These are phyloP conservation scores for Teratosphaeriaceae sp. DNA, from an alignment of 2,329 filamentous ascomycete genomes.

Conservation along the genomic window DNA sequence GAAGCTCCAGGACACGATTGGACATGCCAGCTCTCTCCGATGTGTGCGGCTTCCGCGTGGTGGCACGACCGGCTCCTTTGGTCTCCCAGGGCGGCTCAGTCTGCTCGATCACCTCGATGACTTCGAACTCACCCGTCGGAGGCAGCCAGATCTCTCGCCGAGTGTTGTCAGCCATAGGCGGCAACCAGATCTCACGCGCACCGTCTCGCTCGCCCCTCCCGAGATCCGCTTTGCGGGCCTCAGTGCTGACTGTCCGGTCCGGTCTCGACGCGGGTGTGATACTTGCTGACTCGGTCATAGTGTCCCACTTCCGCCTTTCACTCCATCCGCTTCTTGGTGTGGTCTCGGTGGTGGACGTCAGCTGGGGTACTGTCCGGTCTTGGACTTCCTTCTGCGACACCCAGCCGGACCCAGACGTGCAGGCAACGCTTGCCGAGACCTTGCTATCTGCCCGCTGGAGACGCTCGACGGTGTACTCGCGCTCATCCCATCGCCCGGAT, in stretches of 20 bases:
- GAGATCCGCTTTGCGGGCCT: constrained; percentile 5
- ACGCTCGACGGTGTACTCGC: constrained; percentile 2
- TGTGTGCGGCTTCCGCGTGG: neutral
- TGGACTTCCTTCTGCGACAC: neutral
- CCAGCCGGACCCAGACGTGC: neutral
- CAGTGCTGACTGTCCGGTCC: constrained; percentile 3
- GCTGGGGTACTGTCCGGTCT: neutral
- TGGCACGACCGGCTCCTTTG: neutral
- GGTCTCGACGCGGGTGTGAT: neutral
- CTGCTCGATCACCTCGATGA: neutral
- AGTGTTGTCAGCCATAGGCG: neutral
- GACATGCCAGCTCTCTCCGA: neutral
- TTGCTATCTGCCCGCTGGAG: neutral
- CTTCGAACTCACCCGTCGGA: neutral
- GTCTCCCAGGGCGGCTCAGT: neutral
- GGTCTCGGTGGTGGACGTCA: neutral
- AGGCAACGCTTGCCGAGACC: neutral
- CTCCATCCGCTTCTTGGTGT: neutral
- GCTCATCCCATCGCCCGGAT: neutral
- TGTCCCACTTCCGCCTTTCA: constrained; percentile 4
- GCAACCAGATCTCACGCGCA: neutral
- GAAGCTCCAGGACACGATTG: constrained; percentile 1
- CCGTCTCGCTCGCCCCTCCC: neutral
- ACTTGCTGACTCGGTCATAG: neutral
- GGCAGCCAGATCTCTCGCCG: neutral